A percentile compares a stretch with the other conserved stretches of the same genome.
phyloP scores from a whole-genome alignment of 768 basidiomycete species.

The Tricholoma matsutake region DNA sequence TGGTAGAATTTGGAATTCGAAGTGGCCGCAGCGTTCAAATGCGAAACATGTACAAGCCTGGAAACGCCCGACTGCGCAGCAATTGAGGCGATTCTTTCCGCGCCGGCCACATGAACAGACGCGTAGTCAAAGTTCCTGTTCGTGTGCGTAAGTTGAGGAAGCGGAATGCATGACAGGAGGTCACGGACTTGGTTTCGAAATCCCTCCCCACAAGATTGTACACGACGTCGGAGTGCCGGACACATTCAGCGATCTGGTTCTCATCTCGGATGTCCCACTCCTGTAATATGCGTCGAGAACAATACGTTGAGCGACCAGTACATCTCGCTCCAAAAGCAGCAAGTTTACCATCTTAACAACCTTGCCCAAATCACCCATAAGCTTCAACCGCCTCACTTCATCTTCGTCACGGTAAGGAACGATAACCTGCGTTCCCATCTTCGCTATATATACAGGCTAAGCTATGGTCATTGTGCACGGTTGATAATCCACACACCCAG shows the following conservation, averaged over 20 bases:
- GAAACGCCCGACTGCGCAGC: conserved; percentile 75
- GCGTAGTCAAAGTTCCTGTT: conserved; percentile 83
- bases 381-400: conserved; percentile 83
- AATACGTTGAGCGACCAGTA: conserved; percentile 13
- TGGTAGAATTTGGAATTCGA: conserved; percentile 85
- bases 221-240: conserved; percentile 93
- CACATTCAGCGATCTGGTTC: conserved; percentile 87
- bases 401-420: conserved; percentile 95
- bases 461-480: conserved; percentile 6
- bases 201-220: conserved; percentile 95
- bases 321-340: neutral
- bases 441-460: conserved; percentile 47
- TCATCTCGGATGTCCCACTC: conserved; percentile 96
- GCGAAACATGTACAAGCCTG: conserved; percentile 91
- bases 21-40: conserved; percentile 80
- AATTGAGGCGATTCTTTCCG: conserved; percentile 82
- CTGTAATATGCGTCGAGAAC: conserved; percentile 35
- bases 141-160: conserved; percentile 1
- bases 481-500: conserved; percentile 56
- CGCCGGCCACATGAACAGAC: conserved; percentile 79
- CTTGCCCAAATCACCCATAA: conserved; percentile 96
- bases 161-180: conserved; percentile 5
- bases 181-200: conserved; percentile 86
- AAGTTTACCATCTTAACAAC: conserved; percentile 83
- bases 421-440: conserved; percentile 89